Evolutionary conservation across 176 grass and related monocot species (phyloP).

Genomic region (Tillandsia leiboldiana): DNA sequence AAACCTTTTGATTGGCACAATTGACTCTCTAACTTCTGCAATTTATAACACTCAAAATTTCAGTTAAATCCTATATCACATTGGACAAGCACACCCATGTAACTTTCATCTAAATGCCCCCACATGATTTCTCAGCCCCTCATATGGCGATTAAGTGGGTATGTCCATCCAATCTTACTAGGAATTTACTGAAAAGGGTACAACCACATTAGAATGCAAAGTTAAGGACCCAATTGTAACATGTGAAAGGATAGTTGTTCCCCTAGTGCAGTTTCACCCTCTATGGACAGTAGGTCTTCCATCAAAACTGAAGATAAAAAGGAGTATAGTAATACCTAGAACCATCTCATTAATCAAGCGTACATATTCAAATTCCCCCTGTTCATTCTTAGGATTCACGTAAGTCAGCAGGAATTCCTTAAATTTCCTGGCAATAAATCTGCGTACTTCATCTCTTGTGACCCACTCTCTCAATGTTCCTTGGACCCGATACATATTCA

Average conservation of each 20-base stretch:
- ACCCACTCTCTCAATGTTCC: constrained; percentile 27
- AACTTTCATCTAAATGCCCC: no score
- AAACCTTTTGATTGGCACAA: no score
- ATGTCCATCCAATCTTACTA: no score
- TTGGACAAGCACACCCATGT: no score
- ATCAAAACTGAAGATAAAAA: background rate
- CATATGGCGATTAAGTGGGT: background rate
- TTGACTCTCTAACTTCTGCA: no score
- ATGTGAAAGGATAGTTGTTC: no score
- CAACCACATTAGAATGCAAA: no score
- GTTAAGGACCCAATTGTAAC: no score
- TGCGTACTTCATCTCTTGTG: constrained; percentile 85
- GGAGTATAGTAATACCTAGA: constrained; percentile 44
- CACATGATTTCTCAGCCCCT: background rate
- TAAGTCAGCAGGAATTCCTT: constrained; percentile 96
- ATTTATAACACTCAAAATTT: no score
- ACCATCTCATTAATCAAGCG: constrained; percentile 92
- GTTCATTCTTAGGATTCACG: constrained; percentile 90
- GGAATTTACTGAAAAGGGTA: no score
- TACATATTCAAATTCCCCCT: constrained; percentile 94
- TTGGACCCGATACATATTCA: constrained; percentile 97
- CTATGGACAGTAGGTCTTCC: background rate
- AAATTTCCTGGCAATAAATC: constrained; percentile 99
- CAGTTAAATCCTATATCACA: no score
- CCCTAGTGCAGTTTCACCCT: no score